A percentile compares a stretch with the other conserved stretches of the same genome.
Conservation (phyloP, 2,329 filamentous ascomycete genomes). For the Paecilomyces formosus region DNA sequence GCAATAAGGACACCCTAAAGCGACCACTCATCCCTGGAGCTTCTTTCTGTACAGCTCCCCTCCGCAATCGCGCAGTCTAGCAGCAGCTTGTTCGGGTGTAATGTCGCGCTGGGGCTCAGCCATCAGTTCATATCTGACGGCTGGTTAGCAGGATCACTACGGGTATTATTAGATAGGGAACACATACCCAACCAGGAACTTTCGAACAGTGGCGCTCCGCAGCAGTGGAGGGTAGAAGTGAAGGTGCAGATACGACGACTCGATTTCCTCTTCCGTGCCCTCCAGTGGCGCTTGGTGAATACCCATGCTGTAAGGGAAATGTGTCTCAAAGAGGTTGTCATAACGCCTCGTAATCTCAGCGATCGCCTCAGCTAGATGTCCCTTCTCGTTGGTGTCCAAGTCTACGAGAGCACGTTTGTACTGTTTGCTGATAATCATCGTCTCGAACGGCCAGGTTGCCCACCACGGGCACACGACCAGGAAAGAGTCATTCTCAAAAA, state of each 20-base stretch:
- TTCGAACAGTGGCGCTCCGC: conserved; percentile 85
- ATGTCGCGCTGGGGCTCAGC: conserved; percentile 98
- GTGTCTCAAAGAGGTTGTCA: conserved; percentile 95
- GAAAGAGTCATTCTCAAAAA: conserved; percentile 81
- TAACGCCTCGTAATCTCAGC: conserved; percentile 85
- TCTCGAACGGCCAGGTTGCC: conserved; percentile 96
- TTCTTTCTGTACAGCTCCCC: conserved; percentile 77
- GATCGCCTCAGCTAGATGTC: conserved; percentile 72
- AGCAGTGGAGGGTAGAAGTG: conserved; percentile 96
- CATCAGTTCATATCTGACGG: conserved; percentile 73
- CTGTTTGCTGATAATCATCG: conserved; percentile 76
- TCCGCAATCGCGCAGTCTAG: conserved; percentile 64
- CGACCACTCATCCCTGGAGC: conserved; percentile 21
- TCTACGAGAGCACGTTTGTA: conserved; percentile 83
- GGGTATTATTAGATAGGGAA: background rate
- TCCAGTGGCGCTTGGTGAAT: conserved; percentile 90
- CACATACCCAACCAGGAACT: conserved; percentile 77
- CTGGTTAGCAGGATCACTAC: conserved; percentile 5
- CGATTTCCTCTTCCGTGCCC: conserved; percentile 72
- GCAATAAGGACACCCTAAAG: background rate
- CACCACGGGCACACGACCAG: conserved; percentile 93
- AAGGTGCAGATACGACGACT: conserved; percentile 86
- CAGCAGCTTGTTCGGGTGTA: conserved; percentile 89
- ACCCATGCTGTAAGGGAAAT: conserved; percentile 94
- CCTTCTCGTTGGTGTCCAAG: conserved; percentile 62